These are phyloP conservation scores for Zarea fungicola DNA, from an alignment of 2,329 filamentous ascomycete genomes.

Conservation along the genomic window DNA sequence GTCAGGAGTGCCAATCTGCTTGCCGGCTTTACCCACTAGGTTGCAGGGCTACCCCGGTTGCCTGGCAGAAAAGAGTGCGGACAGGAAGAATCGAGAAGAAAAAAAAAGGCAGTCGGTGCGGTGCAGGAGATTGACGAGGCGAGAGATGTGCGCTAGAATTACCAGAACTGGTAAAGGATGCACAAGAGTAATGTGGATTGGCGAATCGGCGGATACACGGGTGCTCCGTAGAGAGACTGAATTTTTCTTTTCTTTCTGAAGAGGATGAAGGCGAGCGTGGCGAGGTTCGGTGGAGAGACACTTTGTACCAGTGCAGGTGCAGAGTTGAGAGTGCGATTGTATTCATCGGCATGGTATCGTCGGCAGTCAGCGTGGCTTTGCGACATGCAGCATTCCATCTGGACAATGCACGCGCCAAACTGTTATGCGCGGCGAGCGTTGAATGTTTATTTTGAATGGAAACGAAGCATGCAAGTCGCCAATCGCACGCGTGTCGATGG, in stretches of 20 bases:
- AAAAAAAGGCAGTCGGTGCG: background rate
- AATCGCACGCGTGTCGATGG: background rate
- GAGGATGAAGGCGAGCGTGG: constrained; percentile 2
- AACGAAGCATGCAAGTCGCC: background rate
- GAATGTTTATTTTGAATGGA: background rate
- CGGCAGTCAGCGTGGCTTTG: constrained; percentile 8
- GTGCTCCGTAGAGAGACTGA: too few species aligned
- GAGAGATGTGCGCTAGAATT: background rate
- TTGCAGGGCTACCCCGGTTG: too few species aligned
- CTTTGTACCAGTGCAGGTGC: too few species aligned
- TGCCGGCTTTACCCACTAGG: too few species aligned
- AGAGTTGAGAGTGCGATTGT: too few species aligned
- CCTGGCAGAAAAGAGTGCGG: too few species aligned
- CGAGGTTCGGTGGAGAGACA: constrained; percentile 1
- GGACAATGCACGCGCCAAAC: too few species aligned
- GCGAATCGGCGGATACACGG: background rate
- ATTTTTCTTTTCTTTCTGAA: too few species aligned
- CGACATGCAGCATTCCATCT: constrained; percentile 8
- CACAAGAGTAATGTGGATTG: background rate
- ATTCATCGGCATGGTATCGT: too few species aligned
- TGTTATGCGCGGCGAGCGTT: background rate
- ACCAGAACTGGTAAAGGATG: constrained; percentile 2
- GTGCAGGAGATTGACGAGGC: background rate
- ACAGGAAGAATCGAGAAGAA: background rate
- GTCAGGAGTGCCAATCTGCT: too few species aligned